Percentiles rank a stretch among this genome's conserved stretches.
phyloP scores from a whole-genome alignment of 257 asterid genomes.

The Solanum clarkiae region DNA sequence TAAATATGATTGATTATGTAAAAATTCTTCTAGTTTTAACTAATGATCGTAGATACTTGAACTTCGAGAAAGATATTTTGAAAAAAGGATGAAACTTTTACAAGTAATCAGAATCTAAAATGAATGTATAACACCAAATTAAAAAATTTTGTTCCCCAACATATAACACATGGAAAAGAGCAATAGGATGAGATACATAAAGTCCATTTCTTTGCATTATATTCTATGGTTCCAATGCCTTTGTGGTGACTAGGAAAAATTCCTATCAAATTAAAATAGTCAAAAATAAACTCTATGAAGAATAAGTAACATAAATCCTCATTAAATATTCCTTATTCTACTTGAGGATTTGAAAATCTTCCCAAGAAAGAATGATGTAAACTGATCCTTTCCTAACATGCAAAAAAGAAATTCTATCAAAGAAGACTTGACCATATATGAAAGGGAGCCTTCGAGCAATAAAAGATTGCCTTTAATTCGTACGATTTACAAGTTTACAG shows the following conservation, averaged over 20 bases:
- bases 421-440: not conserved
- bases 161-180: not conserved
- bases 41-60: not conserved
- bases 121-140: not conserved
- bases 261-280: not conserved
- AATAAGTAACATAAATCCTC: not conserved
- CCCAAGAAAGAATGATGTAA: constrained; percentile 6
- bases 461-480: not conserved
- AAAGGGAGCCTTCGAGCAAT: not conserved
- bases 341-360: not conserved
- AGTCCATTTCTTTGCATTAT: not conserved
- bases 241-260: not conserved
- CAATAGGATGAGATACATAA: not conserved
- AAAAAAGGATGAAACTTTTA: not conserved
- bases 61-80: not conserved
- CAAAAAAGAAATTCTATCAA: not conserved
- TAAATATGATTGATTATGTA: not conserved
- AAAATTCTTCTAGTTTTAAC: not conserved
- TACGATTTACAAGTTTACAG: not conserved
- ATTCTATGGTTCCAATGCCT: not conserved
- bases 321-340: not conserved
- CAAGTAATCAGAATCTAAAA: not conserved
- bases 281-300: not conserved
- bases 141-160: not conserved
- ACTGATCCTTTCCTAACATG: not conserved